Evolutionary conservation across 225 moss, liverwort and hornwort genomes (phyloP).

Genomic region (Bryoerythrophyllum caledonicum): DNA sequence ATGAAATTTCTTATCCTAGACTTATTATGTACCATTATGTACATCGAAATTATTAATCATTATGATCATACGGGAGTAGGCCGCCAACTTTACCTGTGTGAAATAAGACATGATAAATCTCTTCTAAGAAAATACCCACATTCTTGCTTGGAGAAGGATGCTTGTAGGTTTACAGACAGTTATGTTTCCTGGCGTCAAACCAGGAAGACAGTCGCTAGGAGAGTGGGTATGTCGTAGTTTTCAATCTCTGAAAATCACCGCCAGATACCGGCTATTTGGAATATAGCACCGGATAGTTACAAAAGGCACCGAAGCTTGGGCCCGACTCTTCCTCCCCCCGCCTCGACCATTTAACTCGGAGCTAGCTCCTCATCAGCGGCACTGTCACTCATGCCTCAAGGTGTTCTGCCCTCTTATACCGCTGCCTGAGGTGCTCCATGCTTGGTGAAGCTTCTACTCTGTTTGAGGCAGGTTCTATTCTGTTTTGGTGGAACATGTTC

Average conservation of each 20-base stretch:
- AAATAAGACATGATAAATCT: too few relatives aligned
- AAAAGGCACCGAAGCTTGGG: not conserved
- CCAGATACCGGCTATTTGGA: not conserved
- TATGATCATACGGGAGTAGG: too few relatives aligned
- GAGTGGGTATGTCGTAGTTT: not conserved
- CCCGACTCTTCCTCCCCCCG: not conserved
- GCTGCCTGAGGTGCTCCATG: not conserved
- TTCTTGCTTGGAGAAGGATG: not conserved
- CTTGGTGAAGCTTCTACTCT: not conserved
- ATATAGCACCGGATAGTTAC: not conserved
- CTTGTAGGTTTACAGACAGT: constrained; percentile 12
- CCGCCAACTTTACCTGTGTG: too few relatives aligned
- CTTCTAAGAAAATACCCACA: not conserved
- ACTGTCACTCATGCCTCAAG: not conserved
- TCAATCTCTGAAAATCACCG: too few relatives aligned
- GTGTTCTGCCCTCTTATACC: not conserved
- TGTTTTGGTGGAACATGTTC: not conserved
- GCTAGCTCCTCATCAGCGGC: not conserved
- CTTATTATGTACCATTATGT: too few relatives aligned
- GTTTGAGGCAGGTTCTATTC: not conserved
- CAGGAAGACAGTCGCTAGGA: not conserved
- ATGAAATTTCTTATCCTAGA: too few relatives aligned
- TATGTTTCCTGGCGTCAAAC: not conserved
- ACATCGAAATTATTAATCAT: too few relatives aligned
- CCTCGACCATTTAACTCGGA: not conserved